Conservation (phyloP, 2,329 filamentous ascomycete genomes). For the Geosmithia flava region DNA sequence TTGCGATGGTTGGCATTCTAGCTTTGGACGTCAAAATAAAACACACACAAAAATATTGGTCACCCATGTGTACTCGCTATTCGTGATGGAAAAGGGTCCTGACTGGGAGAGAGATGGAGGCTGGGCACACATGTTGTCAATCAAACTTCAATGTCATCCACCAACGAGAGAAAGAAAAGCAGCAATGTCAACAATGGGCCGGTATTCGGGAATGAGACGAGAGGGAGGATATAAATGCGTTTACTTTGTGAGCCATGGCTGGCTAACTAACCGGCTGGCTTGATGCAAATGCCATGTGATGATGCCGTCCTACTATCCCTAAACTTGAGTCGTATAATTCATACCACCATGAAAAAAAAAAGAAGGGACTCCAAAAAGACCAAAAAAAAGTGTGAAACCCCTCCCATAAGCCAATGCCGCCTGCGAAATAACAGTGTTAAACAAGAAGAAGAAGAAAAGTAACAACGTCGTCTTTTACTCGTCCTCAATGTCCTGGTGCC, state of each 20-base stretch:
- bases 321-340: background rate
- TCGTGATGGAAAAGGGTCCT: too few relatives aligned
- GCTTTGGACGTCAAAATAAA: constrained; percentile 19
- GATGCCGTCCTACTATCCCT: background rate
- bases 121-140: too few relatives aligned
- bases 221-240: too few relatives aligned
- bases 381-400: background rate
- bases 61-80: too few relatives aligned
- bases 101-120: too few relatives aligned
- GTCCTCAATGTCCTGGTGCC: constrained; percentile 53
- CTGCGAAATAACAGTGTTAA: background rate
- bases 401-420: background rate
- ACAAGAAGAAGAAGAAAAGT: background rate
- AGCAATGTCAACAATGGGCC: too few relatives aligned
- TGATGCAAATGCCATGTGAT: background rate
- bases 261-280: background rate
- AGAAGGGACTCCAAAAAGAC: background rate
- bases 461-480: constrained; percentile 31
- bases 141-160: too few relatives aligned
- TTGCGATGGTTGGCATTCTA: constrained; percentile 30
- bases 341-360: background rate
- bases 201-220: too few relatives aligned
- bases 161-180: too few relatives aligned
- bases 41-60: background rate
- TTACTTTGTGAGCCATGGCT: background rate